Conservation (phyloP, 176 grass and related monocot species). For the Cocos nucifera region DNA sequence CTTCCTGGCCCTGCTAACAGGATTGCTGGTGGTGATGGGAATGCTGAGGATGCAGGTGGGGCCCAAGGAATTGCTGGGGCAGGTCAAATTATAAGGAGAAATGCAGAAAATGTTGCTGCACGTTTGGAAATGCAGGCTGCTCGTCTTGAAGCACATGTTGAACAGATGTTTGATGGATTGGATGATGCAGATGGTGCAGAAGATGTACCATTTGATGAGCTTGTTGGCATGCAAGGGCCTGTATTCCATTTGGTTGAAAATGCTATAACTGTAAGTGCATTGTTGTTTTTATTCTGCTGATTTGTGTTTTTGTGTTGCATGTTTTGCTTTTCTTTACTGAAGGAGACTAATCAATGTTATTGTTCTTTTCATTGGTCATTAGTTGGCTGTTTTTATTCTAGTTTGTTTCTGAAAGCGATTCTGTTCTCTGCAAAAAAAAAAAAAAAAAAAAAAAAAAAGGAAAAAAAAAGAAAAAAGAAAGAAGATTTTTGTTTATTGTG, state of each 20-base stretch:
- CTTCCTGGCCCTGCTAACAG: constrained; percentile 65
- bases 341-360: too few species aligned
- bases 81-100: constrained; percentile 77
- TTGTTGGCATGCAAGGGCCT: constrained; percentile 97
- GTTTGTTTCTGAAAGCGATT: too few species aligned
- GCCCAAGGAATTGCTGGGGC: constrained; percentile 71
- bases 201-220: constrained; percentile 97
- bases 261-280: constrained; percentile 75
- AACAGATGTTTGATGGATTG: constrained; percentile 96
- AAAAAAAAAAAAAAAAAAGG: too few species aligned
- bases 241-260: constrained; percentile 99
- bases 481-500: too few species aligned
- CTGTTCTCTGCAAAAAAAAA: too few species aligned
- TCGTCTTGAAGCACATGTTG: constrained; percentile 92
- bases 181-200: constrained; percentile 98
- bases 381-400: too few species aligned
- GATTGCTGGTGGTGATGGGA: constrained; percentile 49
- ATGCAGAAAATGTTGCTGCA: constrained; percentile 97
- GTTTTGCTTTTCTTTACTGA: too few species aligned
- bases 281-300: too few species aligned
- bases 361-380: too few species aligned
- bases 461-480: too few species aligned
- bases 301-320: too few species aligned
- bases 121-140: constrained; percentile 56
- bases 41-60: constrained; percentile 56